phyloP scores from a whole-genome alignment of 306 rosid genomes.

The Spatholobus suberectus region DNA sequence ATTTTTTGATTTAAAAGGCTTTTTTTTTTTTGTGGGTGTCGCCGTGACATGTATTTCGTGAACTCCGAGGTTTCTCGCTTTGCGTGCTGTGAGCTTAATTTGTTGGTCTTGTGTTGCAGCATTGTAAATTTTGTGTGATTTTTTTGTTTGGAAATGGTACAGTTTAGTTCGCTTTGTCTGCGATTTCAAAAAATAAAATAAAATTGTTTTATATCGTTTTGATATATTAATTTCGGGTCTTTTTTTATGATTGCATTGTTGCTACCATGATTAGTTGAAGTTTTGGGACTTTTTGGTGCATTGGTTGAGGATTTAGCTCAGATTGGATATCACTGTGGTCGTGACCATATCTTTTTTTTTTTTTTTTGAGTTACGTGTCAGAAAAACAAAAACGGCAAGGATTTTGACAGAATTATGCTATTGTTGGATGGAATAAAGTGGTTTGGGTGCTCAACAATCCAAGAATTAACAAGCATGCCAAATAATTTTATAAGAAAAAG shows the following conservation, averaged over 20 bases:
- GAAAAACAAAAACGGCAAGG: not conserved
- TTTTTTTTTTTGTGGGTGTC: not conserved
- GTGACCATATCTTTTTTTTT: not conserved
- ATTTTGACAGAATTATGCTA: not conserved
- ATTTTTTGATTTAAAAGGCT: not conserved
- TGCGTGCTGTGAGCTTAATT: not conserved
- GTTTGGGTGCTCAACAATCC: not conserved
- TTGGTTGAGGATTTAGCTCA: slow-evolving; percentile 17
- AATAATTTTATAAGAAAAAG: not conserved
- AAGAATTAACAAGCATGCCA: slow-evolving; percentile 4
- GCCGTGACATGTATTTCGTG: slow-evolving; percentile 6
- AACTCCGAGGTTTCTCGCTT: slow-evolving; percentile 28
- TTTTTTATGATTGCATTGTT: slow-evolving; percentile 2
- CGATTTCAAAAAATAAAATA: too few species aligned
- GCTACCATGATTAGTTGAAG: not conserved
- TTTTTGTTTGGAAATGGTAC: not conserved
- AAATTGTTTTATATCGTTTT: not conserved
- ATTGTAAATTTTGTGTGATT: slow-evolving; percentile 4
- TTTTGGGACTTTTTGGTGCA: not conserved
- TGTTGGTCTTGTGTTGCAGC: not conserved
- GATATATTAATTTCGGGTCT: not conserved
- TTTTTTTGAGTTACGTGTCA: not conserved
- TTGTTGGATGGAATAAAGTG: not conserved
- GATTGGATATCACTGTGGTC: not conserved
- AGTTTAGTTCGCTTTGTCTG: too few species aligned